Base-by-base conservation (phyloP, 2,329 filamentous ascomycete genomes). In the Aspergillus fumigatiaffinis region DNA sequence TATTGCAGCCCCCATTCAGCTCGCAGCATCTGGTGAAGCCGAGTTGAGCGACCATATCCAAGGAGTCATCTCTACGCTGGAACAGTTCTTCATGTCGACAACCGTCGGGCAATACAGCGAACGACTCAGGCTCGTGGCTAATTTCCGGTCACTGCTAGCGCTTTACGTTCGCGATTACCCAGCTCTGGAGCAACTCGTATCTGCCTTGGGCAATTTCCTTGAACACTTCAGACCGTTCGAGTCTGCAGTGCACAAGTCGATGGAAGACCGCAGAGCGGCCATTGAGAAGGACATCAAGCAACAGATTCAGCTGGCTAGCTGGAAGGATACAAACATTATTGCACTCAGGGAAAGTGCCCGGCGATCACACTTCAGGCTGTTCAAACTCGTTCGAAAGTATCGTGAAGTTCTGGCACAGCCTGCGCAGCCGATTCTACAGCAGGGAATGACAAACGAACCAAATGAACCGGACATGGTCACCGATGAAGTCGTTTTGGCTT, bases 241-340 rank as follows among this genome's bases (percentile, higher is more conserved):
- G 68, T 79, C 80, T 56, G 77, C 83, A 4, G 84, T 92, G 7
- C 76, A 81, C 12, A 87, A 91, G 60, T 76, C 81, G 1, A 82
- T 97, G 38, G 77, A 77, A 21, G 84, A 84, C 48, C 89, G 87
- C n/a, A 85, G 91, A 55, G 78, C 81, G 6, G 80, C 83, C 0
- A 81, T 97, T n/a, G 93, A 97, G 72, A 96, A 92, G 74, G 87
- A 91, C 56, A 91, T 97, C 82, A 93, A 89, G 71, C 90, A 97
- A 65, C 87, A 97, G n/a, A 83, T 99, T 17, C 85, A 96, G 53
- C 79, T 99, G 66, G 92, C 92, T 7, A 97, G 92, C 73, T 99
- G 95, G 95, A 97, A 96, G 72, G 94, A 99, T 66, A 96, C 91
- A 23, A 99, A 97, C 68, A 95, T 99, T 60, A 88, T 88, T 50